Conservation (phyloP, 306 rosid species). For the Cyamopsis tetragonoloba region DNA sequence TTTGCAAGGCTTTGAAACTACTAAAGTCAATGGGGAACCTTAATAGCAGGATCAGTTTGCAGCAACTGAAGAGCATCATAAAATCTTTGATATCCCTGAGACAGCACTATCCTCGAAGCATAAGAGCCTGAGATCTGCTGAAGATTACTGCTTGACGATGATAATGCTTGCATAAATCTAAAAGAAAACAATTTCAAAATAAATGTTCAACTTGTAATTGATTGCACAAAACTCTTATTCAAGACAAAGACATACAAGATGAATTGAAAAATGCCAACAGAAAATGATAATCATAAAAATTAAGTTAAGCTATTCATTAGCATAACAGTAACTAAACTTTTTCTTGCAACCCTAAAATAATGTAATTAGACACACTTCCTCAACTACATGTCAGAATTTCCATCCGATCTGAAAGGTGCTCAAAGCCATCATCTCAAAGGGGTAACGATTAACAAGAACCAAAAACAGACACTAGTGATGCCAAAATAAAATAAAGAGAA, state of each 20-base stretch:
- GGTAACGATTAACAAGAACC: too few relatives aligned
- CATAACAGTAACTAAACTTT: neutral
- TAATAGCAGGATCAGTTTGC: slow-evolving; percentile 48
- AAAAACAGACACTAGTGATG: neutral
- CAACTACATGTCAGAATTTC: neutral
- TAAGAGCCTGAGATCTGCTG: slow-evolving; percentile 33
- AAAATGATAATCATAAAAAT: neutral
- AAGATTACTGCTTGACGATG: slow-evolving; percentile 36
- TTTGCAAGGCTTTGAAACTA: neutral
- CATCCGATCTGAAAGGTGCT: neutral
- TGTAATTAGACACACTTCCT: neutral
- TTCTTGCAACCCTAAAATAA: neutral
- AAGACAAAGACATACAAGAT: neutral
- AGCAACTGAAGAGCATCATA: slow-evolving; percentile 48
- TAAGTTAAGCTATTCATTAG: neutral
- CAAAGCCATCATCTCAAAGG: neutral
- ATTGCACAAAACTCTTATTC: slow-evolving; percentile 33
- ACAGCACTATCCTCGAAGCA: slow-evolving; percentile 35
- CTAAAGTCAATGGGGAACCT: slow-evolving; percentile 36
- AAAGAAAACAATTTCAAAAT: slow-evolving; percentile 24
- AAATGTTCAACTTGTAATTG: slow-evolving; percentile 9
- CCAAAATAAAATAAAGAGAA: neutral
- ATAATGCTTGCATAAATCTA: slow-evolving; percentile 46
- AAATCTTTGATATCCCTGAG: slow-evolving; percentile 42
- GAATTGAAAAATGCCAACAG: neutral